Evolutionary conservation across 2,329 filamentous ascomycete species (phyloP).

Genomic region (Aspergillus sojae): DNA sequence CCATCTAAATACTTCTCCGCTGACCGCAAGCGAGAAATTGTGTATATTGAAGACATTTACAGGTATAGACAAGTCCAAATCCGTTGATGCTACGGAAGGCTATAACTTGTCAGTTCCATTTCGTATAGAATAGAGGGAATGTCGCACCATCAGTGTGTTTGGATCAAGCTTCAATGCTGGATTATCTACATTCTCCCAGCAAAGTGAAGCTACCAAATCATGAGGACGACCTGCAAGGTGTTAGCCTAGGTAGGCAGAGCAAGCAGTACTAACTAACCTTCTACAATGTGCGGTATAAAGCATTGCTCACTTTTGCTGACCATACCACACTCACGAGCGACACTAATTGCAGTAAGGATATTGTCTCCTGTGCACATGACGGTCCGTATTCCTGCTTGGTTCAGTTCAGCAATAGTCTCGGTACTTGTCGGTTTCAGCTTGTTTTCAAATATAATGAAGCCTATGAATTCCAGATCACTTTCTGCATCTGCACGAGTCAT

Average conservation of each 20-base stretch:
- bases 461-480: constrained; percentile 79
- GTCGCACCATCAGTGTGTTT: constrained; percentile 68
- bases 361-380: constrained; percentile 99
- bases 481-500: constrained; percentile 88
- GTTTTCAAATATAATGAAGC: constrained; percentile 98
- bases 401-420: constrained; percentile 77
- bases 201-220: constrained; percentile 71
- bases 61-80: constrained; percentile 79
- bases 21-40: constrained; percentile 87
- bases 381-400: constrained; percentile 78
- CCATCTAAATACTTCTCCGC: constrained; percentile 95
- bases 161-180: constrained; percentile 75
- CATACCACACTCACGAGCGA: constrained; percentile 85
- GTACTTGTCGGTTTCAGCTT: constrained; percentile 90
- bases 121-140: neutral
- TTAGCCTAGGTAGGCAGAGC: constrained; percentile 3
- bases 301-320: constrained; percentile 82
- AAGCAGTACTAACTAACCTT: constrained; percentile 54
- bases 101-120: constrained; percentile 37
- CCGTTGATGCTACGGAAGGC: constrained; percentile 71
- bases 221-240: constrained; percentile 63
- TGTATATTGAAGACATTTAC: constrained; percentile 79
- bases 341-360: constrained; percentile 93
- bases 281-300: constrained; percentile 85
- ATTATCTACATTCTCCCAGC: constrained; percentile 96